These are phyloP conservation scores for Pseudocohnilembus persalinus DNA, from an alignment of 169 alveolate species.

Conservation along the genomic window DNA sequence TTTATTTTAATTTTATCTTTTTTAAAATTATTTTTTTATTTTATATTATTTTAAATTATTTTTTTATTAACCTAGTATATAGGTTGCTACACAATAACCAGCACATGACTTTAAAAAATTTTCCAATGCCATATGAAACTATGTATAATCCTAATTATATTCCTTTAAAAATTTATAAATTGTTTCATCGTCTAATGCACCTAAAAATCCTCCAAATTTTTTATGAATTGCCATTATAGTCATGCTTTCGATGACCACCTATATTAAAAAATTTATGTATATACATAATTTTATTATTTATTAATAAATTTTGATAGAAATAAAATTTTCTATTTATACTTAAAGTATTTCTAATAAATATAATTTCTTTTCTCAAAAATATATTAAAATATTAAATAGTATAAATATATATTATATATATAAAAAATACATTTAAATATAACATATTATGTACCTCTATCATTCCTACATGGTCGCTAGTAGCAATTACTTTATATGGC, in stretches of 20 bases:
- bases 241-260: constrained; percentile 67
- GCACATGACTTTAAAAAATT: constrained; percentile 79
- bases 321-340: too few species aligned
- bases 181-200: constrained; percentile 64
- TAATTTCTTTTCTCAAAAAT: too few species aligned
- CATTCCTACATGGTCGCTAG: constrained; percentile 78
- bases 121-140: constrained; percentile 50
- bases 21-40: background rate
- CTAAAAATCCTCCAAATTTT: constrained; percentile 57
- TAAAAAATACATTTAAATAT: too few species aligned
- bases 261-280: too few species aligned
- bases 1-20: too few species aligned
- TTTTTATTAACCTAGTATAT: constrained; percentile 44
- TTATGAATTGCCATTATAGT: constrained; percentile 79
- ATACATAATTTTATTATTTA: too few species aligned
- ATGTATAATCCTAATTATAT: constrained; percentile 35
- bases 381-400: too few species aligned
- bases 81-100: constrained; percentile 88
- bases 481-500: constrained; percentile 81
- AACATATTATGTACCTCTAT: constrained; percentile 46
- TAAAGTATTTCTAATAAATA: too few species aligned
- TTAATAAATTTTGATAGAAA: too few species aligned
- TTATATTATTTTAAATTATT: background rate
- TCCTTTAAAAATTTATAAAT: constrained; percentile 59
- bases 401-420: too few species aligned